These are phyloP conservation scores for Bretziella fagacearum DNA, from an alignment of 2,329 filamentous ascomycete genomes.

Conservation along the genomic window DNA sequence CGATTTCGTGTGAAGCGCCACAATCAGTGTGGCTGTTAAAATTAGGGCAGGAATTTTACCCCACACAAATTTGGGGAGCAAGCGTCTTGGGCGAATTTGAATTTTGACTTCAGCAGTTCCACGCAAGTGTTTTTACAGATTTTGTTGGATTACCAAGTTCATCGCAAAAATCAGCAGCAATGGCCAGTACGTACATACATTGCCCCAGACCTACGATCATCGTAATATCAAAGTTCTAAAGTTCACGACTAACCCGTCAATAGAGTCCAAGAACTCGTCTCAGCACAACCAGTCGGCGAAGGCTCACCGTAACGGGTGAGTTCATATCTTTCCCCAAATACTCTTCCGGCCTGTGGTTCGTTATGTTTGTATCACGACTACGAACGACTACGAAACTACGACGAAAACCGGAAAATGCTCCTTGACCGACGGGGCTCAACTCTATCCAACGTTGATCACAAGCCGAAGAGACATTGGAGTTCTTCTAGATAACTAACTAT, in stretches of 20 bases:
- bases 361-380: too few relatives aligned
- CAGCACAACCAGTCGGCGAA: slow-evolving; percentile 98
- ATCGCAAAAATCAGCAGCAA: slow-evolving; percentile 22
- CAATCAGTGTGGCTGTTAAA: slow-evolving; percentile 5
- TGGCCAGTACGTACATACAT: slow-evolving; percentile 25
- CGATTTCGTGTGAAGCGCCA: background rate
- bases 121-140: slow-evolving; percentile 20
- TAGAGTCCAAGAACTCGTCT: slow-evolving; percentile 99
- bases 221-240: background rate
- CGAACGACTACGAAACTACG: background rate
- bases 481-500: too few relatives aligned
- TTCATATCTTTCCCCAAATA: background rate
- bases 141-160: slow-evolving; percentile 15
- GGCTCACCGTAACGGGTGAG: slow-evolving; percentile 94
- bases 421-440: background rate
- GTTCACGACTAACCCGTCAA: slow-evolving; percentile 12
- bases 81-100: slow-evolving; percentile 18
- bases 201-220: background rate
- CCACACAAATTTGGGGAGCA: slow-evolving; percentile 14
- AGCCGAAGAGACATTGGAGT: too few relatives aligned
- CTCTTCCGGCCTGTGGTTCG: too few relatives aligned
- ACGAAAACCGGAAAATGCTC: too few relatives aligned
- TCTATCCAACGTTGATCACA: too few relatives aligned
- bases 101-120: slow-evolving; percentile 19
- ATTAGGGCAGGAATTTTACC: slow-evolving; percentile 17